Evolutionary conservation across 805 yeast species (phyloP).

Genomic region (Metschnikowia chrysomelidarum): DNA sequence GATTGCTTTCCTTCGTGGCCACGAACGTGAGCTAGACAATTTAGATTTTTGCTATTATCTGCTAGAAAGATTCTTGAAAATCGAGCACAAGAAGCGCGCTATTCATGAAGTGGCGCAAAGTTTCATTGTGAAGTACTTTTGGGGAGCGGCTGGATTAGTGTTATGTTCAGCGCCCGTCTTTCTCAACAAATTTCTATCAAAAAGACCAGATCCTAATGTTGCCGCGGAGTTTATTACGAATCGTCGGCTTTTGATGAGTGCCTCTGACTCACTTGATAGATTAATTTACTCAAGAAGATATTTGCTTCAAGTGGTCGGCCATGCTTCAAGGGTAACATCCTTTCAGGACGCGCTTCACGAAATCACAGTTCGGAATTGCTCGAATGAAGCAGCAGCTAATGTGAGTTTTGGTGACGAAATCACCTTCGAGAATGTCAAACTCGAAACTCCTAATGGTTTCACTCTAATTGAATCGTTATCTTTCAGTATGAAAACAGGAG

Average conservation of each 20-base stretch:
- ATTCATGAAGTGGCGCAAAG: conserved; percentile 83
- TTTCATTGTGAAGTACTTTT: conserved; percentile 83
- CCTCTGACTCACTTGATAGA: conserved; percentile 85
- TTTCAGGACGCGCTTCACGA: conserved; percentile 63
- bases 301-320: conserved; percentile 79
- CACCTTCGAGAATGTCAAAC: conserved; percentile 71
- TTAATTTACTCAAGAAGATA: conserved; percentile 82
- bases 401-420: conserved; percentile 50
- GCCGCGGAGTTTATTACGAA: conserved; percentile 89
- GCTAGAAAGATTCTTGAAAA: conserved; percentile 71
- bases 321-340: conserved; percentile 68
- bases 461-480: conserved; percentile 62
- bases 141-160: conserved; percentile 94
- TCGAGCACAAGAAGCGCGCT: conserved; percentile 73
- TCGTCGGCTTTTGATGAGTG: conserved; percentile 76
- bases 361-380: conserved; percentile 30
- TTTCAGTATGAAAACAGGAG: conserved; percentile 75
- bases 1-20: conserved; percentile 82
- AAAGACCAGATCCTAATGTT: conserved; percentile 41
- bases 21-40: conserved; percentile 69
- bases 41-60: conserved; percentile 80
- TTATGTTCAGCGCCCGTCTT: conserved; percentile 89
- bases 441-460: conserved; percentile 83
- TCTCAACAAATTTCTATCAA: conserved; percentile 52
- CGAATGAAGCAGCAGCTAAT: conserved; percentile 20